Percentiles rank a stretch among this genome's conserved stretches.
These are phyloP conservation scores for Geoglossum cookeanum DNA, from an alignment of 2,329 filamentous ascomycete species.

Conservation along the genomic window DNA sequence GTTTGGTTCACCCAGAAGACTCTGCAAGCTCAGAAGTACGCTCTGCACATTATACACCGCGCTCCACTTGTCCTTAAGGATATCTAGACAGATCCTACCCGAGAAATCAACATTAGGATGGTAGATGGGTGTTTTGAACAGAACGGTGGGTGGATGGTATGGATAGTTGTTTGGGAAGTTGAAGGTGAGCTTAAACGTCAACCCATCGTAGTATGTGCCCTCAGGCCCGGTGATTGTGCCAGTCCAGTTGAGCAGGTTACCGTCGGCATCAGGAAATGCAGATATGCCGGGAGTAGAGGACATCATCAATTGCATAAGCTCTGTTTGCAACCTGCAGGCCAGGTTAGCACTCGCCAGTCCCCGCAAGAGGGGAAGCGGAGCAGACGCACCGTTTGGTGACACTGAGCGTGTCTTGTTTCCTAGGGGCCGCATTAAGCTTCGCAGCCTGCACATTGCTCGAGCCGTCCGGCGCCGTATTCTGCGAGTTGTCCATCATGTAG, in stretches of 20 bases:
- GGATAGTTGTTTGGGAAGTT: conserved; percentile 85
- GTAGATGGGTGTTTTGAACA: conserved; percentile 98
- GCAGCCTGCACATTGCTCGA: conserved; percentile 31
- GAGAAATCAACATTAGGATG: conserved; percentile 98
- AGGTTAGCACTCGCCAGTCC: not conserved
- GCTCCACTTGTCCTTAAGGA: conserved; percentile 98
- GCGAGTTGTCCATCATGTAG: conserved; percentile 35
- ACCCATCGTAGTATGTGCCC: conserved; percentile 74
- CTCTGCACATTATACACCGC: conserved; percentile 94
- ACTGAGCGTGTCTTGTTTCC: conserved; percentile 48
- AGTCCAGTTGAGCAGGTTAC: conserved; percentile 81
- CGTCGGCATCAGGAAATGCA: conserved; percentile 78
- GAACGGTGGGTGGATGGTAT: conserved; percentile 72
- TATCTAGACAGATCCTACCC: conserved; percentile 90
- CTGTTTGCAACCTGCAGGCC: conserved; percentile 61
- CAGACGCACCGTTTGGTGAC: conserved; percentile 53
- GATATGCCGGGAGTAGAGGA: conserved; percentile 83
- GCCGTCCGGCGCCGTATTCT: conserved; percentile 47
- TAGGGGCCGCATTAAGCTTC: conserved; percentile 36
- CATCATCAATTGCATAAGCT: conserved; percentile 97
- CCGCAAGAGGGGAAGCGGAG: conserved; percentile 4
- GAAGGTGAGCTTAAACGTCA: conserved; percentile 85
- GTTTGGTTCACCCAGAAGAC: conserved; percentile 88
- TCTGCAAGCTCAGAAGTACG: conserved; percentile 83
- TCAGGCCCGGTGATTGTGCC: conserved; percentile 84